Evolutionary conservation across 768 basidiomycete genomes (phyloP).

Genomic region (Boletus barrowsii): DNA sequence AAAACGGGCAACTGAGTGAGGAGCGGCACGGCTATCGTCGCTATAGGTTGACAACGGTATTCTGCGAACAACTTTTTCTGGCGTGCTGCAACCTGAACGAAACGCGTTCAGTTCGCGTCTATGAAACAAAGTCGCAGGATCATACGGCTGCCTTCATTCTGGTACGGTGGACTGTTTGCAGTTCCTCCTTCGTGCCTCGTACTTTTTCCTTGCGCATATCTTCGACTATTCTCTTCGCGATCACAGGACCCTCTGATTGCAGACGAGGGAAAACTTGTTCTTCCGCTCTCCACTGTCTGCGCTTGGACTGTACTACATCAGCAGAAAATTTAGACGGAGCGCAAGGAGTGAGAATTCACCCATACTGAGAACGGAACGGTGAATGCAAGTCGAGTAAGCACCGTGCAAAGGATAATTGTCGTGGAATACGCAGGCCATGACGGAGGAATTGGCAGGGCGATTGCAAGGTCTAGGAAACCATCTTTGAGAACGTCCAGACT

Average conservation of each 20-base stretch:
- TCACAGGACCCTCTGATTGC: slow-evolving; percentile 42
- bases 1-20: slow-evolving; percentile 73
- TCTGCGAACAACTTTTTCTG: slow-evolving; percentile 59
- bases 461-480: slow-evolving; percentile 73
- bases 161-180: slow-evolving; percentile 46
- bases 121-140: background rate
- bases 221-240: slow-evolving; percentile 34
- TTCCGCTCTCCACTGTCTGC: slow-evolving; percentile 57
- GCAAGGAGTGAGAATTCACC: slow-evolving; percentile 40
- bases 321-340: slow-evolving; percentile 6
- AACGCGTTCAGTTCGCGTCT: slow-evolving; percentile 1
- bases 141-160: slow-evolving; percentile 48
- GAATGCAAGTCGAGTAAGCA: slow-evolving; percentile 53
- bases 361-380: slow-evolving; percentile 75
- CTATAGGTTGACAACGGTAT: slow-evolving; percentile 54
- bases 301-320: slow-evolving; percentile 48
- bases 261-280: slow-evolving; percentile 59
- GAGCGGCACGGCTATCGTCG: slow-evolving; percentile 58
- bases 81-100: slow-evolving; percentile 48
- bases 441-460: slow-evolving; percentile 70
- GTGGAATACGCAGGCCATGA: slow-evolving; percentile 69
- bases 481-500: slow-evolving; percentile 42
- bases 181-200: slow-evolving; percentile 50
- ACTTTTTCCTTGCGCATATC: slow-evolving; percentile 57
- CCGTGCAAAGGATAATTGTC: slow-evolving; percentile 68